phyloP scores from a whole-genome alignment of 2,329 filamentous ascomycete species.

The Apiospora sp. region DNA sequence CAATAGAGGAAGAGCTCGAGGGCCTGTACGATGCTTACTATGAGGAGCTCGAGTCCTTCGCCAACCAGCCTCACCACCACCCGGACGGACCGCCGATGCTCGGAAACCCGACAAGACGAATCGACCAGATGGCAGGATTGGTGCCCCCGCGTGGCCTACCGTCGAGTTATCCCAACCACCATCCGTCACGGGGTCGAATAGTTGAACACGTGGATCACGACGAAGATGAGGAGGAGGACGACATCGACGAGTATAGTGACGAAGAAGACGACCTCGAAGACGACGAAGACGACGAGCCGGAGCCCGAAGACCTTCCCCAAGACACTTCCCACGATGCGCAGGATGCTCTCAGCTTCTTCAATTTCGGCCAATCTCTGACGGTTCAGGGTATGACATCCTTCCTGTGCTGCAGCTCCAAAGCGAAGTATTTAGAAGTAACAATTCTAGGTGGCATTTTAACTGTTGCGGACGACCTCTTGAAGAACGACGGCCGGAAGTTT shows the following conservation, averaged over 20 bases:
- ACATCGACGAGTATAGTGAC: constrained; percentile 49
- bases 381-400: constrained; percentile 73
- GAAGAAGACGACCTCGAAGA: constrained; percentile 56
- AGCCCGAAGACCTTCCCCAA: constrained; percentile 62
- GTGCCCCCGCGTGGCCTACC: constrained; percentile 65
- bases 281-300: constrained; percentile 58
- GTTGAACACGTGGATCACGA: constrained; percentile 69
- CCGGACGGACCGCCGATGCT: constrained; percentile 75
- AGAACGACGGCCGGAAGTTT: constrained; percentile 99
- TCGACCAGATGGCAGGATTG: constrained; percentile 61
- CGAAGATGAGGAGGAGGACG: constrained; percentile 61
- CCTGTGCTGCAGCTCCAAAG: constrained; percentile 31
- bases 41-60: constrained; percentile 96
- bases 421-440: constrained; percentile 41
- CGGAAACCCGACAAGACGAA: constrained; percentile 67
- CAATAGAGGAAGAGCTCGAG: constrained; percentile 97
- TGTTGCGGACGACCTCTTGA: constrained; percentile 96
- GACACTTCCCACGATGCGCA: constrained; percentile 70
- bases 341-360: constrained; percentile 70
- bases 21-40: constrained; percentile 99
- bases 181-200: constrained; percentile 79
- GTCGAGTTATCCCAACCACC: constrained; percentile 68
- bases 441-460: constrained; percentile 92
- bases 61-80: constrained; percentile 76
- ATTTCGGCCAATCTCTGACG: constrained; percentile 95